Evolutionary conservation across 306 rosid genomes (phyloP), one percentile per base, ranked within the genome.

Genomic region (Glycyrrhiza uralensis): DNA sequence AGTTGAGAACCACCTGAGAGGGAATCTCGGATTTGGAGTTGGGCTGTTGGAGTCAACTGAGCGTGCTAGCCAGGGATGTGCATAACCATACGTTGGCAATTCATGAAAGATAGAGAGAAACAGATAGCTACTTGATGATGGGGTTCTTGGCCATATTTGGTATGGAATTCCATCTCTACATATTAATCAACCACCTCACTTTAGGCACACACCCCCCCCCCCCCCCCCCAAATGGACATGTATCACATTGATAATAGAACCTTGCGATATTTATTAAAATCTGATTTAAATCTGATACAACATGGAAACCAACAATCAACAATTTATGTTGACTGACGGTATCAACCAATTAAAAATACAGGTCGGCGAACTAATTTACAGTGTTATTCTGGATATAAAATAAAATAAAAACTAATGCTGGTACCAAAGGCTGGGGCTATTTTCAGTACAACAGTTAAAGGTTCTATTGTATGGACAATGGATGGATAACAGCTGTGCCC

Each of bases 221-320:
- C n/a, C n/a, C n/a, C n/a, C n/a, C n/a, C n/a, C n/a, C n/a, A n/a
- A n/a, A n/a, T n/a, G n/a, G n/a, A 8, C 50, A 20, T 3, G 15
- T 3, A 59, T 19, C 30, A 7, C 18, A n/a, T n/a, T 30, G 60
- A 54, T 47, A 60, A 49, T 49, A 1, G 7, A 15, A 50, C 17
- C n/a, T 32, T 47, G 19, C 22, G 15, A 19, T 49, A 49, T 35
- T 61, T 35, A 28, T 74, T 24, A 6, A 35, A 66, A 63, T 59
- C 47, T 54, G 42, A 69, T 26, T 38, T 44, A 15, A n/a, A 72
- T 33, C 32, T 60, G 41, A 18, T 35, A 72, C 56, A 66, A 66
- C 74, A 58, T 24, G 41, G 33, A 59, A 58, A 39, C 76, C 77
- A 60, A 45, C 77, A 42, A 76, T 60, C 79, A 81, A 59, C 82